A percentile compares a stretch with the other conserved stretches of the same genome.
Conservation (phyloP, 1,284 basidiomycete genomes). For the Grifola frondosa region DNA sequence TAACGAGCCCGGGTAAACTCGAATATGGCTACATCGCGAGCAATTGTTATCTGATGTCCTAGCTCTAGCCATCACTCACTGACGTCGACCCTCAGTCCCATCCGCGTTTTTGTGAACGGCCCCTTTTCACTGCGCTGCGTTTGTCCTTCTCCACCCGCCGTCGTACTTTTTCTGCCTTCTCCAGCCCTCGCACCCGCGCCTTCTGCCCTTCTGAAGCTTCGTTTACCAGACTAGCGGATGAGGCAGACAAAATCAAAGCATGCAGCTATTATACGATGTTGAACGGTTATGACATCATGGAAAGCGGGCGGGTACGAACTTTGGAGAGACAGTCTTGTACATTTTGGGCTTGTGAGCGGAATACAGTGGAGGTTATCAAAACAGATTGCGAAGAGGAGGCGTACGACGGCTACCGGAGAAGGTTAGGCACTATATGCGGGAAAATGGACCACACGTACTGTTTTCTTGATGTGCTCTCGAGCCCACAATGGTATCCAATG, state of each 20-base stretch:
- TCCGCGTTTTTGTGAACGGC: constrained; percentile 24
- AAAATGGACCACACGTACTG: constrained; percentile 39
- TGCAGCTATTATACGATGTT: constrained; percentile 49
- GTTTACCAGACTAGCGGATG: constrained; percentile 47
- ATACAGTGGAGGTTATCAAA: constrained; percentile 61
- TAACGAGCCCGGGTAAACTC: too few relatives aligned
- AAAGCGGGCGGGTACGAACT: constrained; percentile 38
- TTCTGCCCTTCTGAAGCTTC: constrained; percentile 57
- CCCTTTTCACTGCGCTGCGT: constrained; percentile 45
- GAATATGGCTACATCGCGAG: too few relatives aligned
- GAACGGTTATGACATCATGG: constrained; percentile 10
- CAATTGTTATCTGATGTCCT: background rate
- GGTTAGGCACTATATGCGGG: background rate
- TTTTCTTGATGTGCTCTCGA: constrained; percentile 43
- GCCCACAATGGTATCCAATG: constrained; percentile 75
- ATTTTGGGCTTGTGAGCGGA: constrained; percentile 76
- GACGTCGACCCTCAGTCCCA: constrained; percentile 19
- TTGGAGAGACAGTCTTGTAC: constrained; percentile 69
- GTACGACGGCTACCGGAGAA: constrained; percentile 55
- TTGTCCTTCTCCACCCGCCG: constrained; percentile 52
- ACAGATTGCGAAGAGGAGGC: constrained; percentile 63
- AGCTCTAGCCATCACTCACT: background rate
- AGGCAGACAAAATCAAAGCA: constrained; percentile 45
- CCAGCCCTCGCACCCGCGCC: constrained; percentile 48
- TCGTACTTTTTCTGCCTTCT: constrained; percentile 44